Conservation (phyloP, 2,329 filamentous ascomycete species). For the Phyllosticta citriasiana region DNA sequence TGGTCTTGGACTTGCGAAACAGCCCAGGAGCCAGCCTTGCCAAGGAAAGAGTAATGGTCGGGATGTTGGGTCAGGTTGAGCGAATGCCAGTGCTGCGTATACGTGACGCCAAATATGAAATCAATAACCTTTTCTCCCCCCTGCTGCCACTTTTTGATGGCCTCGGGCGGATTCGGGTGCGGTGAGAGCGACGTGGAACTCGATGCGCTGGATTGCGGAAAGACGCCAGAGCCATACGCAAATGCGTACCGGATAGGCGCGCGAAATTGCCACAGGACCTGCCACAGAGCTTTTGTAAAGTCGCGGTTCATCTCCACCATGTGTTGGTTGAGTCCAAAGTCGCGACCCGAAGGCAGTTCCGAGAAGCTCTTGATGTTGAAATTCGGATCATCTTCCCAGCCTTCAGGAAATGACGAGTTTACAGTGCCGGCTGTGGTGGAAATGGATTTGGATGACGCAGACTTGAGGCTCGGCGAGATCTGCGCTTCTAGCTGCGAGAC, state of each 20-base stretch:
- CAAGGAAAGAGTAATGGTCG: constrained; percentile 83
- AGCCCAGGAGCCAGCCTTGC: constrained; percentile 70
- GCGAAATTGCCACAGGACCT: constrained; percentile 76
- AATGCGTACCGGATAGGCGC: constrained; percentile 95
- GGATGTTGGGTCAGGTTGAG: constrained; percentile 83
- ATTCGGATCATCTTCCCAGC: constrained; percentile 69
- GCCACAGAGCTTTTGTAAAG: constrained; percentile 80
- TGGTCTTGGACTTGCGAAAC: constrained; percentile 79
- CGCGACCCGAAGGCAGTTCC: constrained; percentile 57
- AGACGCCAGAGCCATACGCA: constrained; percentile 94
- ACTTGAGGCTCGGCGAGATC: constrained; percentile 14
- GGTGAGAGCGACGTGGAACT: constrained; percentile 49
- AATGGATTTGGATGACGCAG: not conserved
- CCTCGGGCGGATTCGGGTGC: constrained; percentile 72
- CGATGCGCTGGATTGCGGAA: constrained; percentile 57
- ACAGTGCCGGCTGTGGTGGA: constrained; percentile 4
- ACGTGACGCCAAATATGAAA: constrained; percentile 92
- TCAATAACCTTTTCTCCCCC: constrained; percentile 94
- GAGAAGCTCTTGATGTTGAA: constrained; percentile 64
- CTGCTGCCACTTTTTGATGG: constrained; percentile 75
- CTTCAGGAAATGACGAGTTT: constrained; percentile 32
- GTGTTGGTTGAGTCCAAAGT: constrained; percentile 92
- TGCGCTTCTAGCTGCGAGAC: not conserved
- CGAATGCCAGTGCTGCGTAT: constrained; percentile 94
- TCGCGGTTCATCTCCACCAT: constrained; percentile 84